Evolutionary conservation across 2,329 filamentous ascomycete species (phyloP), one percentile per base, ranked within the genome.

Genomic region (Ophiostoma perfectum): DNA sequence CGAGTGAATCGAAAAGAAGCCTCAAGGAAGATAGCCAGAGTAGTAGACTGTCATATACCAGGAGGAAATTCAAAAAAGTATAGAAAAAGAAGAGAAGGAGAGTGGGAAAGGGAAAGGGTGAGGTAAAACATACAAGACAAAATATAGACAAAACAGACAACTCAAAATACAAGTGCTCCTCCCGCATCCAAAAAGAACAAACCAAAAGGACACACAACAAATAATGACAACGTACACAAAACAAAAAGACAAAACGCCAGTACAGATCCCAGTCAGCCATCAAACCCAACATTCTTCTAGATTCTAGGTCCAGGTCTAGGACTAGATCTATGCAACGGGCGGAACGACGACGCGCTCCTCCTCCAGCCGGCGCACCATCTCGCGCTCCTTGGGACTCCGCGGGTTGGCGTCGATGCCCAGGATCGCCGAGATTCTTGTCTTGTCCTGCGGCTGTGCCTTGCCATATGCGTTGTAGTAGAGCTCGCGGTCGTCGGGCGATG

Each of bases 381-480:
- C 84, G 73, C 84, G 79, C 77, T 87, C 85, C 73, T 81, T 81
- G 55, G 83, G 83, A 73, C 82, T 85, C 52, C 84, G 78, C 36
- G 84, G 84, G 74, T 84, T 84, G 52, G 84, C 82, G 73, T 87
- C 84, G 71, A 85, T 86, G 52, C 85, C 86, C 38, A 88, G 78
- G 68, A 89, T 86, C 45, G 86, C 85, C 60, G 85, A 86, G 72
- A 89, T 88, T 72, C 86, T 81, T 47, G 85, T 88, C 80, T 81
- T 85, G 73, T 86, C 84, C 45, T 41, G 49, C 47, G 14, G 47
- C 49, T 18, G 49, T 1, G 16, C 52, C 27, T 38, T 60, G 27
- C 27, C 27, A 5, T 60, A 60, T 4, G n/a, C 55, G 5, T 60
- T 36, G 27, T 60, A 76, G 69, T 81, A 78, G n/a, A 75, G 72